phyloP scores from a whole-genome alignment of 2,329 filamentous ascomycete species.

The Botrytis hyacinthi region DNA sequence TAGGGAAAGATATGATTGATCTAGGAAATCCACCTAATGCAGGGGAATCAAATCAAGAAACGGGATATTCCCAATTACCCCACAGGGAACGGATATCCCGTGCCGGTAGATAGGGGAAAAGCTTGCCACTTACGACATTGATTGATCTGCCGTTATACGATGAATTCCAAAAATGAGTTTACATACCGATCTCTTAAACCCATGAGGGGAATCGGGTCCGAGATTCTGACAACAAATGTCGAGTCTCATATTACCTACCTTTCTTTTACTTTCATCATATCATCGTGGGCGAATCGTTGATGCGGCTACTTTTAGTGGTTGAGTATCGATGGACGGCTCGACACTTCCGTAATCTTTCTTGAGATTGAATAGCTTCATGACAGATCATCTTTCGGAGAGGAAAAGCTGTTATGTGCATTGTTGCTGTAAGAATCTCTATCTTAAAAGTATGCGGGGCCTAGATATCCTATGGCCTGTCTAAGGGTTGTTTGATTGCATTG shows the following conservation, averaged over 20 bases:
- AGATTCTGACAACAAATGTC: neutral
- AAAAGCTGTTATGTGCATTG: neutral
- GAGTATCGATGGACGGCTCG: neutral
- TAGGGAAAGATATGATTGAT: neutral
- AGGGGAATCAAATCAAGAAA: neutral
- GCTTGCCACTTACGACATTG: neutral
- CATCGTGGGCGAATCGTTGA: neutral
- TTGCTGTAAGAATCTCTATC: neutral
- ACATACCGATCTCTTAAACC: neutral
- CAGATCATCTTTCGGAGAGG: neutral
- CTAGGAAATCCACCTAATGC: neutral
- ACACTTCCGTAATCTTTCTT: neutral
- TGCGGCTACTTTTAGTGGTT: neutral
- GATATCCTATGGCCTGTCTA: neutral
- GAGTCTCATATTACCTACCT: neutral
- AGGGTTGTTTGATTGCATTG: neutral
- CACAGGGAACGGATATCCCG: neutral
- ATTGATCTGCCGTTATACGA: neutral
- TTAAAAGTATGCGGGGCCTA: neutral
- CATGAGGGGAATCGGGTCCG: neutral
- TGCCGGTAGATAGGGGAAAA: slow-evolving; percentile 8
- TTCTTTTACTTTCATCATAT: neutral
- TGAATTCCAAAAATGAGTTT: neutral
- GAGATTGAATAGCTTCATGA: neutral
- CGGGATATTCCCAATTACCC: neutral